Evolutionary conservation across 306 rosid genomes (phyloP).

Genomic region (Vigna nakashimae): DNA sequence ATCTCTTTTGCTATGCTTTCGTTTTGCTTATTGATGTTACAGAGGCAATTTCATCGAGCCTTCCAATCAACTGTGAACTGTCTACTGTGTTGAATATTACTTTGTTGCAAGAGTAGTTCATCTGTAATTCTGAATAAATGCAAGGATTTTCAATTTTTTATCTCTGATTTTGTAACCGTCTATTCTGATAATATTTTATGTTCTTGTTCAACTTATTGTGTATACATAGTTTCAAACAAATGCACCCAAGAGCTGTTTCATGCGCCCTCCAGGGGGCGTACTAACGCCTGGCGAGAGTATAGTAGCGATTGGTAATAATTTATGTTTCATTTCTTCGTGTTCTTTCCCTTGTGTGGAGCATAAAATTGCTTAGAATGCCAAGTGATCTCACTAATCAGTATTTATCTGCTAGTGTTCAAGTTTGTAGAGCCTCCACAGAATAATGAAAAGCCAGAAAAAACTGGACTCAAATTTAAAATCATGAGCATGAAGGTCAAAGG

Average conservation of each 20-base stretch:
- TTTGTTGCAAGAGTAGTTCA: not conserved
- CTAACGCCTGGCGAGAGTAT: constrained; percentile 95
- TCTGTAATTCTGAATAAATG: not conserved
- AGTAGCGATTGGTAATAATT: constrained; percentile 82
- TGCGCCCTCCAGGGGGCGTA: constrained; percentile 99
- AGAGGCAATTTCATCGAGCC: constrained; percentile 2
- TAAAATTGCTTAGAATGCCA: not conserved
- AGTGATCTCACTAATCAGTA: constrained; percentile 30
- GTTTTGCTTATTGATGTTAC: constrained; percentile 23
- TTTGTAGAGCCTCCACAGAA: constrained; percentile 92
- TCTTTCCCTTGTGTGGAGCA: constrained; percentile 18
- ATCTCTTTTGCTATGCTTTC: not conserved
- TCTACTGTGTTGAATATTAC: constrained; percentile 25
- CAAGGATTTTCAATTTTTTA: not conserved
- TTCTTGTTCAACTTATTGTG: constrained; percentile 30
- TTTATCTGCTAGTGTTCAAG: constrained; percentile 76
- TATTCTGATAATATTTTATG: not conserved
- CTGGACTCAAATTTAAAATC: constrained; percentile 88
- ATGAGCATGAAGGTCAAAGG: constrained; percentile 99
- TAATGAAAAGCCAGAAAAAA: constrained; percentile 82
- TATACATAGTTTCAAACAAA: constrained; percentile 87
- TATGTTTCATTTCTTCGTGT: constrained; percentile 1
- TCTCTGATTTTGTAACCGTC: not conserved
- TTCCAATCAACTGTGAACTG: constrained; percentile 4
- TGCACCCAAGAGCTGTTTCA: constrained; percentile 97